Evolutionary conservation across 495 filamentous ascomycete genomes (phyloP), one percentile per base, ranked within the genome.

Genomic region (Penicillium herquei): DNA sequence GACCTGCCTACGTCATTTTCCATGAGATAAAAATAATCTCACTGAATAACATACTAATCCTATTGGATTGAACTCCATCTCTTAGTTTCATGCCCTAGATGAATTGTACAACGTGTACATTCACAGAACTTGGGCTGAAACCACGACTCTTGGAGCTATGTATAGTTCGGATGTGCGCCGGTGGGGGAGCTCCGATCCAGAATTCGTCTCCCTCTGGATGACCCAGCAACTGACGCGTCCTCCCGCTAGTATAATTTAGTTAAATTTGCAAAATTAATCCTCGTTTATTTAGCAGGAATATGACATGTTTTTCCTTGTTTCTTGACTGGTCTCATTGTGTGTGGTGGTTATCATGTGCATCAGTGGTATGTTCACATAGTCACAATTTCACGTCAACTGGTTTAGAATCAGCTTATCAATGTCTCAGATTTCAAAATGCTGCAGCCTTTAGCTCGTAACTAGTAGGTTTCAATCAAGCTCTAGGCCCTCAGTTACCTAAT

Each of bases 211-310:
- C 33, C 53, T 59, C 26, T 49, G 53, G 47, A 33, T 51, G 37
- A 31, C 46, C 51, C 48, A 51, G n/a, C 21, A 51, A 61, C 52
- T 62, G 64, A 67, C 64, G 64, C 58, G 64, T 52, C 57, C 35
- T 34, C n/a, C 34, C 21, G 39, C 48, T 21, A 41, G 31, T 31
- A n/a, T 46, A 5, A 18, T 26, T 12, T n/a, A 26, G 43, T 46
- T 32, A n/a, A 46, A n/a, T 43, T 10, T 10, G 17, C 1, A 30
- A 10, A 37, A 13, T 37, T 13, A 37, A 2, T 37, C 9, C 34
- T 13, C 9, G 7, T 37, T 10, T 10, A 37, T 10, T 37, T 37
- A 37, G 9, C 21, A 26, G 21, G 21, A 26, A 26, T 26, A 26
- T 26, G 21, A 26, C 4, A 2, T 26, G 21, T 26, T 26, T 26